Conservation (phyloP, 208 protist genomes). For the Crithidia thermophila region DNA sequence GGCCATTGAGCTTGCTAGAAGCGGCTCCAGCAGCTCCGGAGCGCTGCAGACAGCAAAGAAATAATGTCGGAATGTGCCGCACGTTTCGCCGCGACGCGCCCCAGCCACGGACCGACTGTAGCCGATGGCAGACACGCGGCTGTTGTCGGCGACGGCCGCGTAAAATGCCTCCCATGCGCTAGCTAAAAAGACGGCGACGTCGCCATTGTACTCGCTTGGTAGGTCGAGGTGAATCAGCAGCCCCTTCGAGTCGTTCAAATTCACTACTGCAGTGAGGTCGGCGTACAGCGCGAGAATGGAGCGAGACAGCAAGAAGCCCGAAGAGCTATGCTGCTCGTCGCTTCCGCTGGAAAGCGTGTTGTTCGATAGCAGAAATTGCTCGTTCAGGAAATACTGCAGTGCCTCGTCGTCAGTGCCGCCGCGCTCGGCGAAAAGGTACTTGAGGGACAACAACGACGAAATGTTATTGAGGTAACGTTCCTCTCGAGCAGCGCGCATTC, state of each 20-base stretch:
- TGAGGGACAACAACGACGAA: constrained; percentile 52
- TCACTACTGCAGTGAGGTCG: constrained; percentile 34
- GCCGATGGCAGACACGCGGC: constrained; percentile 44
- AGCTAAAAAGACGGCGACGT: constrained; percentile 44
- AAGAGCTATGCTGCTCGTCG: constrained; percentile 33
- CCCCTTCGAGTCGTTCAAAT: constrained; percentile 57
- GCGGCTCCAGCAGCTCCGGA: constrained; percentile 15
- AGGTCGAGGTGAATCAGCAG: constrained; percentile 67
- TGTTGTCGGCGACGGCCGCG: constrained; percentile 38
- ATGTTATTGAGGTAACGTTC: constrained; percentile 45
- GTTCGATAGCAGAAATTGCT: constrained; percentile 49
- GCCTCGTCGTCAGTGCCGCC: constrained; percentile 53
- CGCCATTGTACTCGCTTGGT: constrained; percentile 41
- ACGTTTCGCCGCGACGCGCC: constrained; percentile 9
- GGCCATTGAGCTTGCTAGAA: constrained; percentile 14
- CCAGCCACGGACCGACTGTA: constrained; percentile 62
- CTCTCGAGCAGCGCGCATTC: constrained; percentile 34
- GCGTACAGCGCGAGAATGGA: constrained; percentile 56
- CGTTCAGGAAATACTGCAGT: constrained; percentile 53
- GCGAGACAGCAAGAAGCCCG: constrained; percentile 74
- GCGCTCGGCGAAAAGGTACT: constrained; percentile 48
- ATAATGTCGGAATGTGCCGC: constrained; percentile 62
- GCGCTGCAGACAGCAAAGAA: constrained; percentile 64
- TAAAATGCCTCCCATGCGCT: constrained; percentile 71
- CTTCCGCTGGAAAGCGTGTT: constrained; percentile 26